Conservation (phyloP, 2,329 filamentous ascomycete genomes). For the Verticillium alfalfae region DNA sequence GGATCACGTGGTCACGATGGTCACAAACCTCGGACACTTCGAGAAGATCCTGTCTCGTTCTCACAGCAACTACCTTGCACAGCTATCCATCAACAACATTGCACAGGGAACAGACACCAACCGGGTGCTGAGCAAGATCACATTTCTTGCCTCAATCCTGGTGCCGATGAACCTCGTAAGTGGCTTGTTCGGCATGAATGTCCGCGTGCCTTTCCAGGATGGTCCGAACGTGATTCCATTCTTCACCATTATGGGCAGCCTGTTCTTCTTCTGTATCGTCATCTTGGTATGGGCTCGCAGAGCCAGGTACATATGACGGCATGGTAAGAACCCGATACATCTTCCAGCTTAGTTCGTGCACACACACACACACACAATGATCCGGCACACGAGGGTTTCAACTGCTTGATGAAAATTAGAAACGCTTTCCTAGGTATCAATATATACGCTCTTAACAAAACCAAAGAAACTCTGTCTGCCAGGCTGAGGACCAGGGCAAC, state of each 20-base stretch:
- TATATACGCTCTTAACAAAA: neutral
- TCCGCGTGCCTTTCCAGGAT: slow-evolving; percentile 60
- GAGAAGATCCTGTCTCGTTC: slow-evolving; percentile 95
- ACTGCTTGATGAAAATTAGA: too few relatives aligned
- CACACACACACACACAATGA: neutral
- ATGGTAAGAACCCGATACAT: neutral
- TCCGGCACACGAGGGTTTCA: neutral
- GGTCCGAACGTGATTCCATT: slow-evolving; percentile 50
- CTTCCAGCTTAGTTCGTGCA: neutral
- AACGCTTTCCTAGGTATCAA: neutral
- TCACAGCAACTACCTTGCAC: slow-evolving; percentile 94
- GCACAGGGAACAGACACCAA: slow-evolving; percentile 85
- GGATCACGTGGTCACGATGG: slow-evolving; percentile 99
- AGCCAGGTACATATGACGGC: slow-evolving; percentile 35
- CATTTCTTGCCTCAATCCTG: slow-evolving; percentile 87
- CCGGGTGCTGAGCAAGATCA: slow-evolving; percentile 88
- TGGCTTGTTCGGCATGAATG: slow-evolving; percentile 85
- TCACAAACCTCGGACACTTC: slow-evolving; percentile 90
- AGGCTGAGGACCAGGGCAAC: too few relatives aligned
- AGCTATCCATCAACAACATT: slow-evolving; percentile 88
- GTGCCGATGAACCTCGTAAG: slow-evolving; percentile 93
- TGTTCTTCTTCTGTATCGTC: slow-evolving; percentile 46
- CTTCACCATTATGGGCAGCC: slow-evolving; percentile 42
- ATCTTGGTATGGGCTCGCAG: slow-evolving; percentile 40
- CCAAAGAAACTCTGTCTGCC: too few relatives aligned